Percentiles rank a stretch among this genome's conserved stretches.
phyloP scores from a whole-genome alignment of 2,329 filamentous ascomycete genomes.

The Thielaviopsis musarum region DNA sequence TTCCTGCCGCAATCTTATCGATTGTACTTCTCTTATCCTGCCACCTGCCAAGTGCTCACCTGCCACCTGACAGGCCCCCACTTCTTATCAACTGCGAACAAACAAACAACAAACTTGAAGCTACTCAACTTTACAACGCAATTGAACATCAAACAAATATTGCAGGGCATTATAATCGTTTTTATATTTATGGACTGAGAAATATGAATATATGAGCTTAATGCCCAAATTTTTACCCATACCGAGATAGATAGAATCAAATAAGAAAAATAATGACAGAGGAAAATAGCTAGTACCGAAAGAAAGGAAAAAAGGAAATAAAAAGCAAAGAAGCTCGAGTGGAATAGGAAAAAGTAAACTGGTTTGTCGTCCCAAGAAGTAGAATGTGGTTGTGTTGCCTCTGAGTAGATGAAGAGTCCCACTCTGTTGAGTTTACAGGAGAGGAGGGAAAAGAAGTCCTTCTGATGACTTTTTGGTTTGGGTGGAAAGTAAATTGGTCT shows the following conservation, averaged over 20 bases:
- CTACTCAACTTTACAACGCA: not conserved
- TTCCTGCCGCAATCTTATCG: slow-evolving; percentile 1
- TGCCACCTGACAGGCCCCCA: not conserved
- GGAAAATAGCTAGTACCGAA: not conserved
- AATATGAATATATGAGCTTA: not conserved
- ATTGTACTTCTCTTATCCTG: not conserved
- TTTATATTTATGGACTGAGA: not conserved
- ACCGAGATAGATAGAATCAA: not conserved
- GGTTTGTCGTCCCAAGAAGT: not conserved
- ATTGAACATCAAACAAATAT: not conserved
- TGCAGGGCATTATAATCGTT: not conserved
- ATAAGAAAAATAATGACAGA: not conserved
- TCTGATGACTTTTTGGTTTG: not conserved
- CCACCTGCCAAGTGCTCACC: not conserved
- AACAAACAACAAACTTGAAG: not conserved
- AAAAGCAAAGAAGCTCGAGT: not conserved
- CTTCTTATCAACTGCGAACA: too few relatives aligned
- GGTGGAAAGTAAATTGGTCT: not conserved
- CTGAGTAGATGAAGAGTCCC: not conserved
- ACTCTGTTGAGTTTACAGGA: not conserved
- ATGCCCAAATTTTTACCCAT: not conserved
- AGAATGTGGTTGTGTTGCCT: not conserved
- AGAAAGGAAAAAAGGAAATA: not conserved
- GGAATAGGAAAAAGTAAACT: not conserved
- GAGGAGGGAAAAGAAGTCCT: not conserved